Evolutionary conservation across 2,329 filamentous ascomycete genomes (phyloP), one percentile per base, ranked within the genome.

Genomic region (Penicillium sp.): DNA sequence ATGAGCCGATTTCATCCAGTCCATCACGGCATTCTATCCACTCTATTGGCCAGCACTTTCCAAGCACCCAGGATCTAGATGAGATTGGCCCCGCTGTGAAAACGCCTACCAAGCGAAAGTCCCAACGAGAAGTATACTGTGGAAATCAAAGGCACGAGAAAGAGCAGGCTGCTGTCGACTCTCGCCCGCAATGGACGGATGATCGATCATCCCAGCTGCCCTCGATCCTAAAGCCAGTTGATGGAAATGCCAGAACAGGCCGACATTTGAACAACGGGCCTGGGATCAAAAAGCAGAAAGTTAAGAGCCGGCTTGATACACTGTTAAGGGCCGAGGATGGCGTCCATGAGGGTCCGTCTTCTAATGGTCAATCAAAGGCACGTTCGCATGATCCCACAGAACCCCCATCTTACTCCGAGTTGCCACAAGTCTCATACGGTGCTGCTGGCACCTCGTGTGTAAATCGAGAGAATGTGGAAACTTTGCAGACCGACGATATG

Each of bases 1-100:
- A 63, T 45, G 72, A 76, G 52, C 56, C 61, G 13, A 45, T 64
- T 20, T 69, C 69, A 29, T 71, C 69, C 32, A 72, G 69, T 49
- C 66, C 69, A 23, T 9, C 64, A n/a, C 56, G 44, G 10, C 47
- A 44, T 10, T 45, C 49, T 41, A 47, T 49, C 7, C 26, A 54
- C 7, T 47, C 45, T 23, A 34, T 39, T 18, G 58, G 51, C 18
- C 40, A 49, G 40, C 58, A 53, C 39, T 72, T 77, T 0, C 74
- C 81, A 33, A 84, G 85, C 45, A 87, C 83, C 47, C 75, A 87
- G 44, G 85, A 88, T 62, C 73, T 88, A 9, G 81, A 84, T 61
- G 75, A 79, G 34, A 69, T 77, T 45, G 78, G 76, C 7, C 68
- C 67, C 26, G 54, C 47, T 34, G 65, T 73, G 15, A 59, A 69